Base-by-base conservation (phyloP, 495 filamentous ascomycete genomes). In the Geoglossum glabrum region DNA sequence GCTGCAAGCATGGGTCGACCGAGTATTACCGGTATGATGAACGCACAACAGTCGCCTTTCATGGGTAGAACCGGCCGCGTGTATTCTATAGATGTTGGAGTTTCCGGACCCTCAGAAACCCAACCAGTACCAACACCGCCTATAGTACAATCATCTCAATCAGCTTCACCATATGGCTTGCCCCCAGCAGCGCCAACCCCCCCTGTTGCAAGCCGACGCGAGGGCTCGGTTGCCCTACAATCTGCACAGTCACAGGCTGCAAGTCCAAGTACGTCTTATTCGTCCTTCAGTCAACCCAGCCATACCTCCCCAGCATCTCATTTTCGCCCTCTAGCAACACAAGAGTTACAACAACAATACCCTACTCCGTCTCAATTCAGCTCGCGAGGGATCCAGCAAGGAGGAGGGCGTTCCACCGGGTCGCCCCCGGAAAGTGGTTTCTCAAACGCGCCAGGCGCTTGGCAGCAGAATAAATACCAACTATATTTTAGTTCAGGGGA, bases 221-320 rank as follows among this genome's bases (percentile, higher is more conserved):
- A 69, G 23, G 76, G 76, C 62, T 64, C 65, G 10, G 73, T 68
- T 1, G 38, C 17, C 27, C 0, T 69, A 66, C 56, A 66, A 67
- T n/a, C 60, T 43, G 60, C 65, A 21, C 60, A 60, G 0, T 78
- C 79, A 0, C 75, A 76, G 64, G 78, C 76, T 59, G 71, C 72
- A 11, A 81, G 78, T 57, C 79, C 79, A 1, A 76, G 70, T 17
- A 76, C 75, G 23, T 72, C 77, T 10, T 70, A 74, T 25, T 76
- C 76, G 5, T 72, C 69, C 9, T 74, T 70, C 57, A 76, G 72
- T 38, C 73, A 72, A 15, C 68, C 71, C 49, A 73, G 73, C 25
- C 76, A 71, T 23, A 68, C 66, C 1, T 78, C 77, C 8, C 76
- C 75, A 4, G 68, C 66, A 11, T 34, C 69, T 13, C 46, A 54